phyloP scores from a whole-genome alignment of 116 monocot genomes.

The Iris pallida region DNA sequence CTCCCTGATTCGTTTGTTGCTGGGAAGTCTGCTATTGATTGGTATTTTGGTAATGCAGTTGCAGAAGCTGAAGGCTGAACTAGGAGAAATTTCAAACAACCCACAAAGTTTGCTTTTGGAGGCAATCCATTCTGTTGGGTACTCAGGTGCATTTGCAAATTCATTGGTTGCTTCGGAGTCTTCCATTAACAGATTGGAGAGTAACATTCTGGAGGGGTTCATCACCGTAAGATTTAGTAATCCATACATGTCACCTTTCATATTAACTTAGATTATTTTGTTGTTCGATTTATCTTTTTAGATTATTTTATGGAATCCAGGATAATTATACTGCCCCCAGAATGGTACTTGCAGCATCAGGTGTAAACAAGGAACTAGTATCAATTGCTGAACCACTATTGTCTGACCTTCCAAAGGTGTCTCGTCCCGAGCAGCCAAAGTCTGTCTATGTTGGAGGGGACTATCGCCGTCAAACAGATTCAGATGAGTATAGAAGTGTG shows the following conservation, averaged over 20 bases:
- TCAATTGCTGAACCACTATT: slow-evolving; percentile 76
- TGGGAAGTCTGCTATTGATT: background rate
- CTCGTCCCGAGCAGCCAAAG: slow-evolving; percentile 49
- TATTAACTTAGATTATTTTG: background rate
- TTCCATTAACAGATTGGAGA: slow-evolving; percentile 52
- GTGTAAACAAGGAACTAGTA: slow-evolving; percentile 81
- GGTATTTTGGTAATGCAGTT: slow-evolving; percentile 39
- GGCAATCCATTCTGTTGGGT: slow-evolving; percentile 82
- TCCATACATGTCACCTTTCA: background rate
- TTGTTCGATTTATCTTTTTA: background rate
- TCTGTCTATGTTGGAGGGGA: slow-evolving; percentile 88
- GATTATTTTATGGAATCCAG: slow-evolving; percentile 27
- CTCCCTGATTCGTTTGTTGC: background rate
- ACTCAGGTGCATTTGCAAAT: slow-evolving; percentile 75
- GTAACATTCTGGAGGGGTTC: slow-evolving; percentile 62
- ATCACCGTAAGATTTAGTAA: slow-evolving; percentile 38
- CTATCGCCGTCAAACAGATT: slow-evolving; percentile 72
- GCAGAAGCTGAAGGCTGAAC: slow-evolving; percentile 61
- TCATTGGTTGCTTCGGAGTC: slow-evolving; percentile 77
- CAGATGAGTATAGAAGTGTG: slow-evolving; percentile 30
- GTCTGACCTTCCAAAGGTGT: slow-evolving; percentile 57
- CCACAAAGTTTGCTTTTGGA: slow-evolving; percentile 78
- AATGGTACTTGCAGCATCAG: slow-evolving; percentile 90
- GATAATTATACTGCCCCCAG: slow-evolving; percentile 79
- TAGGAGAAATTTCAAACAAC: slow-evolving; percentile 54